These are phyloP conservation scores for Penicillium herquei DNA, from an alignment of 495 filamentous ascomycete species.

Conservation along the genomic window DNA sequence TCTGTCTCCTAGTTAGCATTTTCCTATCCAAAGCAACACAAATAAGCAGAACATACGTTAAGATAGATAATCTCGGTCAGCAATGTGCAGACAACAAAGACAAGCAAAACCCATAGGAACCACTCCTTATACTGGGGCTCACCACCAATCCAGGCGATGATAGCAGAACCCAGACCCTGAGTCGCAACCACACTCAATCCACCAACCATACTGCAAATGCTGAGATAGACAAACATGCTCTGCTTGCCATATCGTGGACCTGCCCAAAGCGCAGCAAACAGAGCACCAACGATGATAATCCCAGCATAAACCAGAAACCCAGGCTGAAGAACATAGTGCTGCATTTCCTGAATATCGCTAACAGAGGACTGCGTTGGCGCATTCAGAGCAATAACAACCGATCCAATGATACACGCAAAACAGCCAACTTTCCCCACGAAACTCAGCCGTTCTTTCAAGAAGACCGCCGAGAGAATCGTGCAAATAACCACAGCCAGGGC, in stretches of 20 bases:
- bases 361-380: constrained; percentile 84
- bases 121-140: constrained; percentile 90
- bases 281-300: constrained; percentile 70
- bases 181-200: constrained; percentile 94
- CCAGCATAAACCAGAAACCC: constrained; percentile 86
- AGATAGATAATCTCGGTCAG: constrained; percentile 92
- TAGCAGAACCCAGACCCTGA: constrained; percentile 89
- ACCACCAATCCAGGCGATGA: constrained; percentile 81
- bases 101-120: constrained; percentile 91
- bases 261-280: constrained; percentile 75
- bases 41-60: constrained; percentile 64
- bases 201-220: constrained; percentile 91
- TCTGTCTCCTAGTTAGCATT: constrained; percentile 51
- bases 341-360: constrained; percentile 87
- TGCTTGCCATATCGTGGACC: constrained; percentile 91
- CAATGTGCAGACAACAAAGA: constrained; percentile 84
- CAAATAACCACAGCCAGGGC: constrained; percentile 95
- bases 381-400: constrained; percentile 91
- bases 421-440: constrained; percentile 96
- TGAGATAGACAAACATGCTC: constrained; percentile 96
- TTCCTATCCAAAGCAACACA: neutral
- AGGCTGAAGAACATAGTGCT: constrained; percentile 80
- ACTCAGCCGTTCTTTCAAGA: constrained; percentile 91
- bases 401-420: constrained; percentile 91
- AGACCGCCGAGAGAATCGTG: constrained; percentile 89